Percentiles rank a stretch among this genome's conserved stretches.
These are phyloP conservation scores for Suillus cothurnatus DNA, from an alignment of 768 basidiomycete genomes.

Conservation along the genomic window DNA sequence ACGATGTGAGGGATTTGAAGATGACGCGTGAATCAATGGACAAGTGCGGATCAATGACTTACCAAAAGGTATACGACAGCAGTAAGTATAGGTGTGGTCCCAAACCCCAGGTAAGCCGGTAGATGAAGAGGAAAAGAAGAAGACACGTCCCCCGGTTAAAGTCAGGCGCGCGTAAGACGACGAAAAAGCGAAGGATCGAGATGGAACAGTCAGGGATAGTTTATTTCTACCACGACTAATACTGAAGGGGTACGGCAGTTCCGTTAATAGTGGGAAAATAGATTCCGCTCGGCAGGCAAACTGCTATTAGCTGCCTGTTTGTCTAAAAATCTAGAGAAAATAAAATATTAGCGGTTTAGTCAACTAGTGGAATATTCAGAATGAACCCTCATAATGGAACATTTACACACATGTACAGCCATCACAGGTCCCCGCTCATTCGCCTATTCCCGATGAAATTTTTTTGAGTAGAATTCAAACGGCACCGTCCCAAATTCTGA, in stretches of 20 bases:
- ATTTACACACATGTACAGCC: slow-evolving; percentile 42
- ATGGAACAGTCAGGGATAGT: slow-evolving; percentile 21
- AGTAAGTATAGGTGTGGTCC: background rate
- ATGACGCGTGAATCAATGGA: slow-evolving; percentile 31
- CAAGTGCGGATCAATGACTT: slow-evolving; percentile 17
- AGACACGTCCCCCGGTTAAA: slow-evolving; percentile 19
- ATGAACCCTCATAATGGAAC: slow-evolving; percentile 10
- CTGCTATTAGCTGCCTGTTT: slow-evolving; percentile 13
- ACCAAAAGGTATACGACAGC: slow-evolving; percentile 32
- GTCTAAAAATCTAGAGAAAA: slow-evolving; percentile 13
- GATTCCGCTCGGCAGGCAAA: slow-evolving; percentile 24
- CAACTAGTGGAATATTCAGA: too few species aligned
- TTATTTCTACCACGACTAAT: slow-evolving; percentile 35
- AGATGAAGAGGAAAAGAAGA: slow-evolving; percentile 22
- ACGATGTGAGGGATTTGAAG: slow-evolving; percentile 31
- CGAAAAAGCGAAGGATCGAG: slow-evolving; percentile 31
- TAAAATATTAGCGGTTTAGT: slow-evolving; percentile 17
- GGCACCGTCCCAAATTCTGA: slow-evolving; percentile 23
- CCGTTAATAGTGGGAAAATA: slow-evolving; percentile 31
- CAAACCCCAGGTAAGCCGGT: slow-evolving; percentile 13
- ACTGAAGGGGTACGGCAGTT: slow-evolving; percentile 38
- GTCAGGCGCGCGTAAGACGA: slow-evolving; percentile 30
- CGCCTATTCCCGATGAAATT: slow-evolving; percentile 40
- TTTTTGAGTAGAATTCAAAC: slow-evolving; percentile 28
- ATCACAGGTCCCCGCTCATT: slow-evolving; percentile 38